These are phyloP conservation scores for Lactuca saligna DNA, from an alignment of 129 eudicot genomes.

Conservation along the genomic window DNA sequence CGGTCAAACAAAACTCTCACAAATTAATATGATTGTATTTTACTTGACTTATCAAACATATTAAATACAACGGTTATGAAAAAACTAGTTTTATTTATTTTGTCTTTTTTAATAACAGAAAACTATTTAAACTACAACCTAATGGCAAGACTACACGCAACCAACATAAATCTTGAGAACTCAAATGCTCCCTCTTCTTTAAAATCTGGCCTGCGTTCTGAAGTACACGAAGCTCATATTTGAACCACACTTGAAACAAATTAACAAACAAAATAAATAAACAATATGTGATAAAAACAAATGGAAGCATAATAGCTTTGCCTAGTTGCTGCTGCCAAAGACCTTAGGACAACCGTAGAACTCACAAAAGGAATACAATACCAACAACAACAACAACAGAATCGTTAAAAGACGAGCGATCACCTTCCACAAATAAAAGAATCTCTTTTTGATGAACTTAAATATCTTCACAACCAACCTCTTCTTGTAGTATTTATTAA, in stretches of 20 bases:
- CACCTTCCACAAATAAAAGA: conserved; percentile 29
- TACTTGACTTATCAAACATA: too few relatives aligned
- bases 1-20: too few relatives aligned
- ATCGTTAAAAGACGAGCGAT: conserved; percentile 22
- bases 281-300: background rate
- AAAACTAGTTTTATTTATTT: too few relatives aligned
- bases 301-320: background rate
- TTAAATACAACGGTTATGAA: too few relatives aligned
- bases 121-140: background rate
- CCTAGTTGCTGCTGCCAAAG: conserved; percentile 13
- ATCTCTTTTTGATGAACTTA: conserved; percentile 20
- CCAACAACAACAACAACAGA: conserved; percentile 29
- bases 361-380: conserved; percentile 42
- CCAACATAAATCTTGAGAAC: background rate
- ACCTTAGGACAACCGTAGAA: conserved; percentile 44
- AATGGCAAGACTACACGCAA: background rate
- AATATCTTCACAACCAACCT: conserved; percentile 29
- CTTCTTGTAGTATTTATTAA: conserved; percentile 34
- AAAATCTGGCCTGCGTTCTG: background rate
- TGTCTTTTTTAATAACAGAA: too few relatives aligned
- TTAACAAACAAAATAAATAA: background rate
- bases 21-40: too few relatives aligned
- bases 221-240: background rate
- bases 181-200: background rate
- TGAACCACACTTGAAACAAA: background rate